Evolutionary conservation across 2,329 filamentous ascomycete genomes (phyloP), one percentile per base, ranked within the genome.

Genomic region (Beauveria varroae): DNA sequence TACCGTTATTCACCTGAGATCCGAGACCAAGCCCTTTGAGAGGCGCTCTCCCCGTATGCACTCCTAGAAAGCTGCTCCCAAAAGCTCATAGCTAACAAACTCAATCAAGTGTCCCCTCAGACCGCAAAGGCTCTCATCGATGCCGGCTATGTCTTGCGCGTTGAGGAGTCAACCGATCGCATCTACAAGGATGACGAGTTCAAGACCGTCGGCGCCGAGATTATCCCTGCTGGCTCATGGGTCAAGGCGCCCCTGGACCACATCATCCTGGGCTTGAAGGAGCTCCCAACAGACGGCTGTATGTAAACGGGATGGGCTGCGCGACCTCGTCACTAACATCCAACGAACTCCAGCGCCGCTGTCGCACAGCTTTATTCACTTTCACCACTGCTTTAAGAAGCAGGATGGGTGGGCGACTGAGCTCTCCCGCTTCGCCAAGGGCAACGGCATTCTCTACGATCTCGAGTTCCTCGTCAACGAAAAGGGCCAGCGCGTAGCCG

Each of bases 391-490:
- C 76, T 89, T 86, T 77, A 90, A 90, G 79, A 75, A 83, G 67
- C 89, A 92, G 75, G 83, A 77, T 46, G 87, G 86, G 44, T 96
- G 90, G 90, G 85, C 89, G 63, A 82, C 83, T 28, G 88, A 90
- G n/a, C 83, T 96, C 24, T 81, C 85, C 60, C 82, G 91, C 63
- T 66, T 63, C 59, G 28, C 61, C 57, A 55, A 59, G 34, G 65
- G 44, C 50, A 85, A 86, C 60, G 90, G 91, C 67, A 87, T 84
- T 0, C 84, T 97, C 16, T 84, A 92, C 63, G 93, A 97, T 69
- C 82, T 97, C 43, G 93, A 96, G 72, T 97, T 96, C 73, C 80
- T 97, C 43, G 83, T 85, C 44, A 88, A 96, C 67, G 83, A 87
- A 65, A 81, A 78, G 34, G 89, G 89, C 43, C 80, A 89, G 52